Percentiles rank a stretch among this genome's conserved stretches.
Conservation (phyloP, 805 yeast species). For the Scheffersomyces spartinae region DNA sequence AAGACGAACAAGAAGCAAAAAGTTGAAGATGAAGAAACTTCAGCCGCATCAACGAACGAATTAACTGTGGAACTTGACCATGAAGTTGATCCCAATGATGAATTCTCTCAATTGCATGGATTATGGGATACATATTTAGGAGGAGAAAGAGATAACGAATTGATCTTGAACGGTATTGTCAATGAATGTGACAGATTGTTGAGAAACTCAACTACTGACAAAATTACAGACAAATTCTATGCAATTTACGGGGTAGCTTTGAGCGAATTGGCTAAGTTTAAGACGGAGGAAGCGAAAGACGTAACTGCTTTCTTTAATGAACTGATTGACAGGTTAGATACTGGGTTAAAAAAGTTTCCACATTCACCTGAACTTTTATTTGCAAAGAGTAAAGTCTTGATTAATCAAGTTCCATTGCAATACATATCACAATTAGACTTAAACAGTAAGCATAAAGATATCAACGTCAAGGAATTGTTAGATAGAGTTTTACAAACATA, state of each 20-base stretch:
- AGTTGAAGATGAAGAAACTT: slow-evolving; percentile 8
- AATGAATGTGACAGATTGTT: slow-evolving; percentile 84
- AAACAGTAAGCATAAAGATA: slow-evolving; percentile 23
- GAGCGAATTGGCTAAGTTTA: slow-evolving; percentile 48
- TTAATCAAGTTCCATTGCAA: slow-evolving; percentile 50
- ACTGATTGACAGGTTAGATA: slow-evolving; percentile 56
- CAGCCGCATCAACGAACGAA: slow-evolving; percentile 11
- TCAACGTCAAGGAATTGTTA: slow-evolving; percentile 26
- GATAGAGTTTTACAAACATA: slow-evolving; percentile 37
- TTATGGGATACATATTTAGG: slow-evolving; percentile 54
- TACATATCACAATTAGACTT: slow-evolving; percentile 39
- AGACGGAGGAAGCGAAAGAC: slow-evolving; percentile 11
- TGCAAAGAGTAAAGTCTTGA: slow-evolving; percentile 42
- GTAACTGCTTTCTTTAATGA: slow-evolving; percentile 53
- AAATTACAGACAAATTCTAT: slow-evolving; percentile 44
- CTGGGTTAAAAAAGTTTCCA: slow-evolving; percentile 43
- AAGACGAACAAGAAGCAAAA: slow-evolving; percentile 8
- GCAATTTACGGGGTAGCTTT: slow-evolving; percentile 65
- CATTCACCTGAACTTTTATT: slow-evolving; percentile 36
- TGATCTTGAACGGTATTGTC: slow-evolving; percentile 70
- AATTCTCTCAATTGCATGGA: slow-evolving; percentile 63
- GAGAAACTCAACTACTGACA: slow-evolving; percentile 26
- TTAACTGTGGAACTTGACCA: slow-evolving; percentile 54
- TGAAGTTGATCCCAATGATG: slow-evolving; percentile 65
- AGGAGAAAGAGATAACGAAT: slow-evolving; percentile 49